These are phyloP conservation scores for Chlorencoelia australis DNA, from an alignment of 2,329 filamentous ascomycete genomes.

Conservation along the genomic window DNA sequence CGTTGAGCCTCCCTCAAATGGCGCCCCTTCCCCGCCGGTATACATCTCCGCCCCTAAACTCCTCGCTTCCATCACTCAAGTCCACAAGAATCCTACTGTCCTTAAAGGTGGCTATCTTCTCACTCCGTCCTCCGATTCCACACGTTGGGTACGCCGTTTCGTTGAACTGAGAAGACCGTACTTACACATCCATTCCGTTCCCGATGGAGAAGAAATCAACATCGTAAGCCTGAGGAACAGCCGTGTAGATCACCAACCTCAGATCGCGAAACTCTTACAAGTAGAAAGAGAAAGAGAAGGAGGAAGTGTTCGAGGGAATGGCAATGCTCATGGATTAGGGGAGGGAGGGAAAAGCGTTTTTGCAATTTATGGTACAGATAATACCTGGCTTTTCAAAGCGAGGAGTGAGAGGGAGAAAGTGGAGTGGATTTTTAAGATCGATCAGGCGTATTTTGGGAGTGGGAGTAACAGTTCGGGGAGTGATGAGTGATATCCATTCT, in stretches of 20 bases:
- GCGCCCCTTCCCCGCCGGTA: slow-evolving; percentile 33
- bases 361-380: slow-evolving; percentile 87
- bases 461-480: slow-evolving; percentile 12
- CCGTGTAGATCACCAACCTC: slow-evolving; percentile 84
- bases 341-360: slow-evolving; percentile 49
- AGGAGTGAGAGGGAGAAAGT: slow-evolving; percentile 85
- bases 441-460: slow-evolving; percentile 45
- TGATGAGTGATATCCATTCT: too few relatives aligned
- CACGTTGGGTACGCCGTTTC: slow-evolving; percentile 83
- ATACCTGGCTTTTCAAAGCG: slow-evolving; percentile 90
- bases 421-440: slow-evolving; percentile 93
- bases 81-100: slow-evolving; percentile 70
- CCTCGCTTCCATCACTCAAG: slow-evolving; percentile 64
- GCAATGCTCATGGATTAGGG: slow-evolving; percentile 15
- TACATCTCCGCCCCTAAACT: slow-evolving; percentile 46
- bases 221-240: slow-evolving; percentile 83
- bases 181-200: slow-evolving; percentile 76
- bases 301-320: background rate
- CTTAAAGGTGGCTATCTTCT: slow-evolving; percentile 84
- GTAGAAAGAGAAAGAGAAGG: background rate
- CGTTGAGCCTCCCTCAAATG: slow-evolving; percentile 59
- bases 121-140: slow-evolving; percentile 70
- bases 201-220: slow-evolving; percentile 81
- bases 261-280: slow-evolving; percentile 66
- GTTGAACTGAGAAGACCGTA: slow-evolving; percentile 88